phyloP scores from a whole-genome alignment of 176 grass and related monocot species.

The Neostapfia colusana region DNA sequence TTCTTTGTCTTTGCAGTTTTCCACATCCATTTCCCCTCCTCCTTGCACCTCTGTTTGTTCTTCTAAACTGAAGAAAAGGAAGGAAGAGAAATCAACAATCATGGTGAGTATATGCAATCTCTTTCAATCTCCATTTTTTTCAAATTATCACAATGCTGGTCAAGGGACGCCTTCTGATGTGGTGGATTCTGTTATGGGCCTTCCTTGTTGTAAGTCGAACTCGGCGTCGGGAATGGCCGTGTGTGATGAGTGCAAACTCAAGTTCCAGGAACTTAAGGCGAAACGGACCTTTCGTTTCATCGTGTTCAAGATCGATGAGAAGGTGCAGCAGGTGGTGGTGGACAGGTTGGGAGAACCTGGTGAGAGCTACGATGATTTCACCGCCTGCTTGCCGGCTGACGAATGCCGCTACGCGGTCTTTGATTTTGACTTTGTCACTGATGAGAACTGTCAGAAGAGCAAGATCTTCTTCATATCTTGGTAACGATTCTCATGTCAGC shows the following conservation, averaged over 20 bases:
- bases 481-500: conserved; percentile 36
- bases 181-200: conserved; percentile 5
- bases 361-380: conserved; percentile 83
- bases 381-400: conserved; percentile 62
- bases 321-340: conserved; percentile 83
- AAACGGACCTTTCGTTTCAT: conserved; percentile 99
- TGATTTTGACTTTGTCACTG: conserved; percentile 90
- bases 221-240: conserved; percentile 98
- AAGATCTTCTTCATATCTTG: conserved; percentile 98
- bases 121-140: not conserved
- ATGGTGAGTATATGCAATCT: conserved; percentile 47
- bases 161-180: conserved; percentile 14
- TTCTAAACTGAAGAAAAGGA: conserved; percentile 40
- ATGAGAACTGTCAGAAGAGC: conserved; percentile 96
- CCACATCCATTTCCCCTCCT: conserved; percentile 20
- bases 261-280: conserved; percentile 81
- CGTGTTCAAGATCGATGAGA: conserved; percentile 97
- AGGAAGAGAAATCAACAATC: conserved; percentile 35
- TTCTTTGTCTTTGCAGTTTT: conserved; percentile 5
- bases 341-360: conserved; percentile 66
- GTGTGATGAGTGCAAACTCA: conserved; percentile 92
- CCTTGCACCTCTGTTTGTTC: not conserved
- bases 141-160: conserved; percentile 6
- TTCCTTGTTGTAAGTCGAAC: conserved; percentile 61
- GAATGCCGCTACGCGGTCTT: conserved; percentile 98